Conservation (phyloP, 352 stramenopile species). For the Phytophthora lateralis region DNA sequence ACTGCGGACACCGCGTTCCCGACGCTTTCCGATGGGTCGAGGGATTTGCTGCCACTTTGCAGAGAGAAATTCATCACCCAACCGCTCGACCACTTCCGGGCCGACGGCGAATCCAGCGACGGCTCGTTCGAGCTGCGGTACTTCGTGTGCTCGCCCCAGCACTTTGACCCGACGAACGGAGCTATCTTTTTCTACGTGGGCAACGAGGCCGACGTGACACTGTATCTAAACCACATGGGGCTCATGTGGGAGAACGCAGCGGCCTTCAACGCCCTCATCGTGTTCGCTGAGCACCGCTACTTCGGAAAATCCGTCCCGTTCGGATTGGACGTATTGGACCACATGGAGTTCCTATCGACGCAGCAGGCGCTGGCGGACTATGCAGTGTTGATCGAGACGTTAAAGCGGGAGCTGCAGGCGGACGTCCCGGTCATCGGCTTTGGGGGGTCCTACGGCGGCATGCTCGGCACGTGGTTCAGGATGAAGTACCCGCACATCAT, state of each 20-base stretch:
- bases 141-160: conserved; percentile 66
- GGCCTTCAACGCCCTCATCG: conserved; percentile 63
- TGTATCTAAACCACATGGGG: conserved; percentile 72
- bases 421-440: conserved; percentile 73
- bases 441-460: conserved; percentile 80
- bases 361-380: conserved; percentile 88
- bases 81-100: conserved; percentile 57
- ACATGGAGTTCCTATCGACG: conserved; percentile 78
- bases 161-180: conserved; percentile 46
- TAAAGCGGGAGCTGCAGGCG: conserved; percentile 46
- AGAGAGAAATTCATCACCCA: conserved; percentile 52
- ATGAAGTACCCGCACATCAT: conserved; percentile 80
- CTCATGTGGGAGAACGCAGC: conserved; percentile 78
- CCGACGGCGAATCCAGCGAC: conserved; percentile 17
- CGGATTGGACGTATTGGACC: conserved; percentile 45
- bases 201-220: conserved; percentile 70
- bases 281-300: conserved; percentile 83
- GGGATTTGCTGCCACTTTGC: conserved; percentile 50
- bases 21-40: conserved; percentile 21
- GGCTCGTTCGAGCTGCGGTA: conserved; percentile 62
- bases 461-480: conserved; percentile 75
- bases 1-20: conserved; percentile 22
- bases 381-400: conserved; percentile 49
- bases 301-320: conserved; percentile 80
- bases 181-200: conserved; percentile 78